phyloP scores from a whole-genome alignment of 2,329 filamentous ascomycete species.

The Purpureocillium lavendulum region DNA sequence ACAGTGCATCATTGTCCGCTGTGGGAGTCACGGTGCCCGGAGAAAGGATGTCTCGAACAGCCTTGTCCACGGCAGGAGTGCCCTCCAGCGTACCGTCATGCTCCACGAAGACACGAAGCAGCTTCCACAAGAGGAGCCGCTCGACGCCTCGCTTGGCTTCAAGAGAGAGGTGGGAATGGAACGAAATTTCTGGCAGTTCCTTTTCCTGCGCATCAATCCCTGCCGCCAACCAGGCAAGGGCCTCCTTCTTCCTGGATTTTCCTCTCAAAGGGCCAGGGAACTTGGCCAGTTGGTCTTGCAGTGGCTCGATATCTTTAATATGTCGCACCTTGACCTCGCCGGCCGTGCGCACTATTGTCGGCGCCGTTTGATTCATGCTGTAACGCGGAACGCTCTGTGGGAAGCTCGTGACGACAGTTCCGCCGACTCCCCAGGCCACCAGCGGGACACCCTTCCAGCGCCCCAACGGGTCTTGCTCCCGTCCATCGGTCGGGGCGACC shows the following conservation, averaged over 20 bases:
- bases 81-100: constrained; percentile 78
- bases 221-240: constrained; percentile 67
- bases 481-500: constrained; percentile 55
- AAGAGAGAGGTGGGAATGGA: constrained; percentile 42
- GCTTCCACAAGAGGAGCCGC: constrained; percentile 78
- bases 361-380: constrained; percentile 60
- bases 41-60: constrained; percentile 66
- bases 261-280: constrained; percentile 86
- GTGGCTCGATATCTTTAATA: constrained; percentile 63
- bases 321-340: constrained; percentile 75
- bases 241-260: constrained; percentile 95
- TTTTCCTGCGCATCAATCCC: constrained; percentile 70
- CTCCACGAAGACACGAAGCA: constrained; percentile 74
- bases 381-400: constrained; percentile 86
- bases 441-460: constrained; percentile 87
- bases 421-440: constrained; percentile 82
- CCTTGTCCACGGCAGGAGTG: constrained; percentile 60
- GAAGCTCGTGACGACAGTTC: constrained; percentile 74
- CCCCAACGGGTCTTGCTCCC: constrained; percentile 68
- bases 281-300: constrained; percentile 63
- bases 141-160: constrained; percentile 69
- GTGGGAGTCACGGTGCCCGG: constrained; percentile 34
- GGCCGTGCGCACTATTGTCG: constrained; percentile 72
- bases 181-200: constrained; percentile 38
- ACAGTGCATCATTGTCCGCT: constrained; percentile 15